Evolutionary conservation across 2,329 filamentous ascomycete genomes (phyloP).

Genomic region (Fusarium nelsonii): DNA sequence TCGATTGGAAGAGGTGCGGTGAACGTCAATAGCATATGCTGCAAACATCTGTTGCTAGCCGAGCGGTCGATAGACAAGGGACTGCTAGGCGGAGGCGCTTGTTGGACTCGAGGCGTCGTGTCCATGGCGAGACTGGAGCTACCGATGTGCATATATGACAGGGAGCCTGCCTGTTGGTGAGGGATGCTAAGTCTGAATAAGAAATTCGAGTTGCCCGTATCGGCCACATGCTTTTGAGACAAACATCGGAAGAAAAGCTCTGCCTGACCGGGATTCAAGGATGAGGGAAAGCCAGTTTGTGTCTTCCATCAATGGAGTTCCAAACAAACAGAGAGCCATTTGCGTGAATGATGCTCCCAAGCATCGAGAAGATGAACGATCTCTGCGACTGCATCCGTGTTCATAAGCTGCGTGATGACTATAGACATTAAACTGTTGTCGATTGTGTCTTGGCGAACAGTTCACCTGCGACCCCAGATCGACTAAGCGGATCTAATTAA

Average conservation of each 20-base stretch:
- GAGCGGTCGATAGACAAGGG: conserved; percentile 36
- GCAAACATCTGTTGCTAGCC: conserved; percentile 37
- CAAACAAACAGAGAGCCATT: conserved; percentile 4
- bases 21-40: conserved; percentile 25
- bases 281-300: neutral
- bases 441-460: conserved; percentile 3
- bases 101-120: conserved; percentile 31
- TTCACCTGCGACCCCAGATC: conserved; percentile 1
- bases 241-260: conserved; percentile 31
- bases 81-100: conserved; percentile 41
- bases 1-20: conserved; percentile 27
- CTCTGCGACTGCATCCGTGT: neutral
- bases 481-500: conserved; percentile 16
- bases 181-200: conserved; percentile 32
- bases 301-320: conserved; percentile 4
- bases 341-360: neutral
- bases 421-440: neutral
- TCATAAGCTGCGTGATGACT: conserved; percentile 10
- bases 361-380: neutral
- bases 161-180: conserved; percentile 34
- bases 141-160: conserved; percentile 26
- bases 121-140: conserved; percentile 15
- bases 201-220: conserved; percentile 32
- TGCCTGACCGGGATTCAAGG: conserved; percentile 2
- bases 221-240: conserved; percentile 41